Evolutionary conservation across 345 rosid species (phyloP).

Genomic region (Citrus trifoliata): DNA sequence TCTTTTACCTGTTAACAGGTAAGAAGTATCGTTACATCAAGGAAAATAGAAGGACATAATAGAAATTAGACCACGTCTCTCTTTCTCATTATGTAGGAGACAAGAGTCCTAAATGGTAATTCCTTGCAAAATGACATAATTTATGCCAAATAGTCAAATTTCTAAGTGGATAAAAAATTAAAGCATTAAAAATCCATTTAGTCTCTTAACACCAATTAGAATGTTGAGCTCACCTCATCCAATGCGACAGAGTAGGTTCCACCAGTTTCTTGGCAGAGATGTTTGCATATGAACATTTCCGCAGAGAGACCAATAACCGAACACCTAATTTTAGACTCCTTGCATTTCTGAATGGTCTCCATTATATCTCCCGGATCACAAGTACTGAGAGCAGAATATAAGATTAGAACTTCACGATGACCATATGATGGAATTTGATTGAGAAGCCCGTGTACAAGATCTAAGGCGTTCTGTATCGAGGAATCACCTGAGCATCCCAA

Average conservation of each 20-base stretch:
- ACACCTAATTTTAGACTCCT: conserved; percentile 78
- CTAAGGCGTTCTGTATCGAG: conserved; percentile 83
- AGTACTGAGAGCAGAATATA: conserved; percentile 75
- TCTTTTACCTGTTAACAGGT: neutral
- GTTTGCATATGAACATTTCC: conserved; percentile 86
- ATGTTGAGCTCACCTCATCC: conserved; percentile 65
- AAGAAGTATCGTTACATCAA: neutral
- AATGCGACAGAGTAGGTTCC: conserved; percentile 74
- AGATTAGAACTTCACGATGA: conserved; percentile 85
- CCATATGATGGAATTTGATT: conserved; percentile 84
- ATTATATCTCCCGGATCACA: conserved; percentile 95
- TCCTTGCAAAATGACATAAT: neutral
- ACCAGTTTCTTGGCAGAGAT: conserved; percentile 89
- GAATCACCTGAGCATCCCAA: conserved; percentile 76
- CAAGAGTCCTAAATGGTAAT: neutral
- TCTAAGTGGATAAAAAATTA: neutral
- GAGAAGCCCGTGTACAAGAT: conserved; percentile 64
- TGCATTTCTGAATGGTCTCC: conserved; percentile 78
- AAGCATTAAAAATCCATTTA: neutral
- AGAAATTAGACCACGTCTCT: neutral
- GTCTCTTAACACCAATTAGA: conserved; percentile 1
- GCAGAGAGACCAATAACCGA: conserved; percentile 93
- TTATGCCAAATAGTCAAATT: neutral
- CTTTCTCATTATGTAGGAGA: no score
- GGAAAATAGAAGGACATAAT: neutral